Evolutionary conservation across 2,329 filamentous ascomycete species (phyloP).

Genomic region (Chaetomiaceae sp.): DNA sequence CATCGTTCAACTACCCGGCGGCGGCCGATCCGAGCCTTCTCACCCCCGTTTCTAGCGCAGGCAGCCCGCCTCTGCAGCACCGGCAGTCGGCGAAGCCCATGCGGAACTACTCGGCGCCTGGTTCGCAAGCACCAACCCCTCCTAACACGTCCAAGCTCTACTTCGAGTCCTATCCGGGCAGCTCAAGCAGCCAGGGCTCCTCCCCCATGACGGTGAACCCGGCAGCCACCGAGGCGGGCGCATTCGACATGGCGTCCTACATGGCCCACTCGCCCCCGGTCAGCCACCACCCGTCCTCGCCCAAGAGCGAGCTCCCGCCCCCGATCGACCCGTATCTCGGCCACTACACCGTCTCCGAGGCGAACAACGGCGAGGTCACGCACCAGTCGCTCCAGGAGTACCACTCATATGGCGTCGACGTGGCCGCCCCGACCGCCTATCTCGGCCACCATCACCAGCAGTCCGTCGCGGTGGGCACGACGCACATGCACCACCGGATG

Average conservation of each 20-base stretch:
- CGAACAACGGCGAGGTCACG: slow-evolving; percentile 26
- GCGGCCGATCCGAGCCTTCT: slow-evolving; percentile 38
- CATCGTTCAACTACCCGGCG: slow-evolving; percentile 34
- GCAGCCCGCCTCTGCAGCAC: slow-evolving; percentile 43
- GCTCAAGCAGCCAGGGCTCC: slow-evolving; percentile 36
- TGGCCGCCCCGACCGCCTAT: slow-evolving; percentile 9
- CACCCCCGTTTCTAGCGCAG: slow-evolving; percentile 45
- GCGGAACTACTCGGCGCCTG: slow-evolving; percentile 34
- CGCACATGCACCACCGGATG: slow-evolving; percentile 22
- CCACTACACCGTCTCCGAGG: slow-evolving; percentile 33
- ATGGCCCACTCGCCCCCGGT: slow-evolving; percentile 30
- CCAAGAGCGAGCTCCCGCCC: slow-evolving; percentile 31
- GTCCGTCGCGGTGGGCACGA: slow-evolving; percentile 11
- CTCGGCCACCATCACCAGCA: slow-evolving; percentile 13
- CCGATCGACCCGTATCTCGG: slow-evolving; percentile 32
- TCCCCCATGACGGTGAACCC: slow-evolving; percentile 42
- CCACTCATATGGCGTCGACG: slow-evolving; percentile 16
- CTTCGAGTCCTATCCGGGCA: slow-evolving; percentile 37
- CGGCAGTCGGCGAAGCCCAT: slow-evolving; percentile 34
- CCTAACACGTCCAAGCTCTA: slow-evolving; percentile 44
- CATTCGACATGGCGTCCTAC: slow-evolving; percentile 33
- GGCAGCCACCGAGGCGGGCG: slow-evolving; percentile 30
- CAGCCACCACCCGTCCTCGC: slow-evolving; percentile 26
- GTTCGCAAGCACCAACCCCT: slow-evolving; percentile 42
- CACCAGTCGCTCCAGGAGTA: slow-evolving; percentile 26